Evolutionary conservation across 2,329 filamentous ascomycete genomes (phyloP).

Genomic region (Niveomyces coronatus): DNA sequence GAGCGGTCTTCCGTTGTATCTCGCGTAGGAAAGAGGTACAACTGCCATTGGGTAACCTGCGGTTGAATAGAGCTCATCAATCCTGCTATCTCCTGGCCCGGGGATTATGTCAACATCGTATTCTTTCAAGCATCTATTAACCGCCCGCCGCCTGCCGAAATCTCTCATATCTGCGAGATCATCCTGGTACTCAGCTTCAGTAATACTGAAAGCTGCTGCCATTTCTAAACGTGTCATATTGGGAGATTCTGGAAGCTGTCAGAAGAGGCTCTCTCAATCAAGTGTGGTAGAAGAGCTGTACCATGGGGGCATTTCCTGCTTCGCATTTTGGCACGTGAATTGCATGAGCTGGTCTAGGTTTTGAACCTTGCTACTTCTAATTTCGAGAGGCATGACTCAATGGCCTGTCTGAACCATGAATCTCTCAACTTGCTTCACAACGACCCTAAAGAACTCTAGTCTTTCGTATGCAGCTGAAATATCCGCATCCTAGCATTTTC

Average conservation of each 20-base stretch:
- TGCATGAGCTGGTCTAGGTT: constrained; percentile 1
- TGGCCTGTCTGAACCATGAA: not conserved
- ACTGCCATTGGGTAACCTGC: constrained; percentile 1
- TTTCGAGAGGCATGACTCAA: not conserved
- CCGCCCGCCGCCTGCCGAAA: not conserved
- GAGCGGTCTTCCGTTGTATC: constrained; percentile 1
- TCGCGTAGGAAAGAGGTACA: not conserved
- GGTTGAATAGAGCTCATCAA: not conserved
- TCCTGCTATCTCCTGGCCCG: not conserved
- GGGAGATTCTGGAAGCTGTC: not conserved
- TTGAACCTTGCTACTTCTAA: not conserved
- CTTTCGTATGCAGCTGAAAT: not conserved
- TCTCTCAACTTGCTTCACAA: not conserved
- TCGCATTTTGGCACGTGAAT: not conserved
- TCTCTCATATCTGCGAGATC: constrained; percentile 4
- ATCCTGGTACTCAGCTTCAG: not conserved
- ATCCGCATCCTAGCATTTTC: not conserved
- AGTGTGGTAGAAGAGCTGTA: not conserved
- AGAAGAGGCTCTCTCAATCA: not conserved
- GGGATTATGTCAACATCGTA: not conserved
- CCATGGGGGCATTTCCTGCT: constrained; percentile 2
- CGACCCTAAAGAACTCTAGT: not conserved
- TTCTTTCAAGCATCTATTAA: not conserved
- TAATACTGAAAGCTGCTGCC: not conserved
- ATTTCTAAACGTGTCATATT: constrained; percentile 2